These are phyloP conservation scores for Calonectria hongkongensis DNA, from an alignment of 2,329 filamentous ascomycete species.

Conservation along the genomic window DNA sequence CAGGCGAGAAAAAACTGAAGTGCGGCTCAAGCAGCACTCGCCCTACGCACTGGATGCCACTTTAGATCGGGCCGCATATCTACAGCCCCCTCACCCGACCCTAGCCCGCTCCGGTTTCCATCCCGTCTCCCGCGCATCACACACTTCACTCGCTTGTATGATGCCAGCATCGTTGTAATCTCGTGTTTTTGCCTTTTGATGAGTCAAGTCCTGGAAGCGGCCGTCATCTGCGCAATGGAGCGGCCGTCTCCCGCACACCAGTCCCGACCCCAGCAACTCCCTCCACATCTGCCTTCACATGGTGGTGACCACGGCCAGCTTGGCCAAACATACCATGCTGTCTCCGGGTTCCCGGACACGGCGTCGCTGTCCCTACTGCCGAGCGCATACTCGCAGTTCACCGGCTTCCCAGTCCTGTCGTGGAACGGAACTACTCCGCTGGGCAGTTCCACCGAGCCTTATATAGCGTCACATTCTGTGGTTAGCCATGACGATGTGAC, in stretches of 20 bases:
- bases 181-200: background rate
- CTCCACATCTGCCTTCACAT: background rate
- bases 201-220: background rate
- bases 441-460: background rate
- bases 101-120: slow-evolving; percentile 5
- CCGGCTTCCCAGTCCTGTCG: background rate
- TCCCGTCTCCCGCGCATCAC: background rate
- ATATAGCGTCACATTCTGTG: background rate
- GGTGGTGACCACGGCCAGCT: background rate
- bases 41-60: background rate
- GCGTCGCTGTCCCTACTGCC: background rate
- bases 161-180: background rate
- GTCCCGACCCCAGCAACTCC: background rate
- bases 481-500: background rate
- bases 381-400: background rate
- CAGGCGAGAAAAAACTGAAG: background rate
- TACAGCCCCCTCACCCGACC: slow-evolving; percentile 5
- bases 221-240: slow-evolving; percentile 4
- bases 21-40: background rate
- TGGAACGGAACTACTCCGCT: background rate
- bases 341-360: background rate
- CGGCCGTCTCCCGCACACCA: background rate
- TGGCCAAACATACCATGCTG: background rate
- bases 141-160: slow-evolving; percentile 1
- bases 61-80: slow-evolving; percentile 3